These are phyloP conservation scores for Bipolaris victoriae DNA, from an alignment of 2,329 filamentous ascomycete species.

Conservation along the genomic window DNA sequence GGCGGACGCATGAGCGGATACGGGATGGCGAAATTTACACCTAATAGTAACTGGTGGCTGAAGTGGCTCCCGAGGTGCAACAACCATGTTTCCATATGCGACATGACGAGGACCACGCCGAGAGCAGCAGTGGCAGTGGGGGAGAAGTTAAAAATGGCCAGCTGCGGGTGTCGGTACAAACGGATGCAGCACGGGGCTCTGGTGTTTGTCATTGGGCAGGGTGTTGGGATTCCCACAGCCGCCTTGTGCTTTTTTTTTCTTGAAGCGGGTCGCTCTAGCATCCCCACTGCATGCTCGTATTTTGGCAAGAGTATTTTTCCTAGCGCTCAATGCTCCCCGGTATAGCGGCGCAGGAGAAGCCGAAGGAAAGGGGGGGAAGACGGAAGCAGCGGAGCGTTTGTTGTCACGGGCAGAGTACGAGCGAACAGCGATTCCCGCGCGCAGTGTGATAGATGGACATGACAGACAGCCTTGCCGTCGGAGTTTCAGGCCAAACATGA, in stretches of 20 bases:
- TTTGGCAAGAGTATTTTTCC: slow-evolving; percentile 18
- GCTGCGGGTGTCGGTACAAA: slow-evolving; percentile 1
- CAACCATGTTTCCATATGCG: slow-evolving; percentile 12
- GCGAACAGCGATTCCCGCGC: too few relatives aligned
- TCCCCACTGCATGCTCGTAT: slow-evolving; percentile 28
- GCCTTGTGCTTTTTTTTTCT: slow-evolving; percentile 11
- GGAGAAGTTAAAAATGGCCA: slow-evolving; percentile 4
- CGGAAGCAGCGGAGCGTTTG: too few relatives aligned
- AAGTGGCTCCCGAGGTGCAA: slow-evolving; percentile 10
- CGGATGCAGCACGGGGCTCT: slow-evolving; percentile 6
- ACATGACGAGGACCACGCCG: slow-evolving; percentile 14
- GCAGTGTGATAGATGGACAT: too few relatives aligned
- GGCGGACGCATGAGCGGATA: slow-evolving; percentile 17
- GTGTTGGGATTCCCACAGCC: slow-evolving; percentile 21
- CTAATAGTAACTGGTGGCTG: slow-evolving; percentile 1
- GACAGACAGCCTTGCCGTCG: too few relatives aligned
- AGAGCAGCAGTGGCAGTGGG: slow-evolving; percentile 20
- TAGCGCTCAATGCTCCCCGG: slow-evolving; percentile 18
- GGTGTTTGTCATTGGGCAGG: slow-evolving; percentile 5
- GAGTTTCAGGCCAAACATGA: too few relatives aligned
- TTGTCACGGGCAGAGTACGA: too few relatives aligned
- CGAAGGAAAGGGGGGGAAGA: slow-evolving; percentile 13
- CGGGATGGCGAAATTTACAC: slow-evolving; percentile 9
- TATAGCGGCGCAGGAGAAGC: neutral
- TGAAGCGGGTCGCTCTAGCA: slow-evolving; percentile 20